Percentiles rank a stretch among this genome's conserved stretches.
phyloP scores from a whole-genome alignment of 768 basidiomycete genomes.

The Lactarius sp. region DNA sequence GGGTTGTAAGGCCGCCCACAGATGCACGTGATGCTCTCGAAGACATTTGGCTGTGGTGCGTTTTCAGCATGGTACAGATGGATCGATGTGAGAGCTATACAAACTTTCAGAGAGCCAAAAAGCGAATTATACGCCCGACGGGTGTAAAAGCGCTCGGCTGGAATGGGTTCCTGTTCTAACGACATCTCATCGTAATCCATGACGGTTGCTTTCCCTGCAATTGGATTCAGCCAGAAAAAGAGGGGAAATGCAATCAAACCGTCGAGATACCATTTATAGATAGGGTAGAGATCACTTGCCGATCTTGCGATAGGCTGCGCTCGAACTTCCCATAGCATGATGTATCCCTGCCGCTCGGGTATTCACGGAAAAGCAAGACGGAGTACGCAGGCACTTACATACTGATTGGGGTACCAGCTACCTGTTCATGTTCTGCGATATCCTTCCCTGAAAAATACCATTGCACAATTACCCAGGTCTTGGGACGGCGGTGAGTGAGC shows the following conservation, averaged over 20 bases:
- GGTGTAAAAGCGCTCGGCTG: conserved; percentile 3
- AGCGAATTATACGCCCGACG: conserved; percentile 6
- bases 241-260: too few species aligned
- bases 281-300: not conserved
- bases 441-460: conserved; percentile 19
- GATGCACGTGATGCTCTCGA: not conserved
- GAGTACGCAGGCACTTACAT: not conserved
- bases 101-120: not conserved
- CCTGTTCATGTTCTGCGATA: not conserved
- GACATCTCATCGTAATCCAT: conserved; percentile 2
- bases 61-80: not conserved
- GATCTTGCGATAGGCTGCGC: conserved; percentile 12
- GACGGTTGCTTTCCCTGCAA: conserved; percentile 12
- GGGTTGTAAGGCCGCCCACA: conserved; percentile 11
- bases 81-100: not conserved
- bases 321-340: conserved; percentile 18
- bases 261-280: conserved; percentile 14
- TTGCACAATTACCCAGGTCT: conserved; percentile 10
- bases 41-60: not conserved
- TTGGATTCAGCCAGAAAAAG: not conserved
- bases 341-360: not conserved
- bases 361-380: not conserved
- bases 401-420: not conserved
- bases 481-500: not conserved
- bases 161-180: conserved; percentile 7